Evolutionary conservation across 2,329 filamentous ascomycete genomes (phyloP), one percentile per base, ranked within the genome.

Genomic region (Hypoxylon rubiginosum): DNA sequence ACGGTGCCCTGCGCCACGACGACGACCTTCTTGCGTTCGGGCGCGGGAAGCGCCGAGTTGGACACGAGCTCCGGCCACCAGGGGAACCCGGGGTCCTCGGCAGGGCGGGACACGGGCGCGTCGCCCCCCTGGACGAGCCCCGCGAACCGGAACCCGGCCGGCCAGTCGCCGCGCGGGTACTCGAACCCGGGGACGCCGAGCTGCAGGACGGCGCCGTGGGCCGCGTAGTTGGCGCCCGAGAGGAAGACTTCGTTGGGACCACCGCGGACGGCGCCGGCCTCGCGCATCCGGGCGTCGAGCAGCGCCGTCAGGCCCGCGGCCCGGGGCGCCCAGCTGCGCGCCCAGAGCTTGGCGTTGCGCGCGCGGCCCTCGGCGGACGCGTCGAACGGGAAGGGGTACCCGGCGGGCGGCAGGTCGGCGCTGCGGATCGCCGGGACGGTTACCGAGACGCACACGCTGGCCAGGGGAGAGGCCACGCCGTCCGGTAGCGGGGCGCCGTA

Each of bases 1-100:
- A 81, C 79, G 2, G 79, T 81, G 3, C 80, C 80, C 61, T 82
- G 80, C 0, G 80, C 75, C 17, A 81, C 80, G 8, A 81, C 75
- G 1, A 81, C 68, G 2, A 81, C 71, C 51, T 76, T 77, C 61
- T 75, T 77, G 19, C 71, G 62, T 15, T 2, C 9, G 6, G 61
- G 56, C 24, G 63, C 13, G 2, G 45, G 46, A 8, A 70, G 61
- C 3, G 63, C 57, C 4, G 71, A 73, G 64, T 79, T 78, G 7
- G 65, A 57, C 3, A 74, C 57, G 15, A 81, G 50, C 45, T 79
- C 74, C 1, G 32, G 11, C 80, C 79, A 81, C 79, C 79, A 81
- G 1, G 69, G 65, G 68, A 68, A 77, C 21, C 36, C 62, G 51
- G 56, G 75, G 4, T 61, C 68, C 56, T 52, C 66, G 48, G n/a